Base-by-base conservation (phyloP, 768 basidiomycete genomes). In the Lactarius akahatsu region DNA sequence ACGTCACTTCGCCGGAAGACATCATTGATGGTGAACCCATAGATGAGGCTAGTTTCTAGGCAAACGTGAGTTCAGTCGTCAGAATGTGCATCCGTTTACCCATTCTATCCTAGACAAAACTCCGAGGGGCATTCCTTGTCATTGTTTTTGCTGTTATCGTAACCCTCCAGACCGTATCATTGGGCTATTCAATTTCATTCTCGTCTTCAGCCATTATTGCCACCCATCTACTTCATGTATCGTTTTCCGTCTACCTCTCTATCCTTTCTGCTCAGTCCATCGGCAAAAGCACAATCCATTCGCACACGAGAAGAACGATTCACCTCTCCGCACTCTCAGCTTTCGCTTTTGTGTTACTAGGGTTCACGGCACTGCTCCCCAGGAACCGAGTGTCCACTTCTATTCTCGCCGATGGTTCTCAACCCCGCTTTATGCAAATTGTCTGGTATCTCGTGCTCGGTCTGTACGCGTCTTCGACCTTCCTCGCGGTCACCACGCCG, bases 1-100 rank as follows among this genome's bases (percentile, higher is more conserved):
- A 86, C 73, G 86, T 94, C n/a, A 83, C 85, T 23, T 85, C 73
- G n/a, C 83, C 86, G 9, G 87, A 89, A 73, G 92, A 94, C 70
- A 69, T 84, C 41, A 67, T 86, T 15, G 87, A 91, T 67, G 90
- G 90, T 3, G 82, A 82, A 61, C 87, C 90, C 9, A 78, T 91
- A 47, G 76, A 89, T 28, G 87, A 83, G 60, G 79, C 78, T 4
- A 76, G 64, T 3, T 92, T 92, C 74, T 88, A 86, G 87, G 70
- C 71, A n/a, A 77, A 78, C 75, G 87, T 83, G 69, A 55, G 82
- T 76, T 32, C 32, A 52, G 16, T 16, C 32, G 16, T 62, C 18
- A 16, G 40, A 60, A 36, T 43, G 59, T 26, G 20, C 13, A 36
- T 6, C n/a, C 18, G 20, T 43, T 23, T 4, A 50, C 18, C 32